phyloP scores from a whole-genome alignment of 768 basidiomycete genomes.

The Kwoniella europaea region DNA sequence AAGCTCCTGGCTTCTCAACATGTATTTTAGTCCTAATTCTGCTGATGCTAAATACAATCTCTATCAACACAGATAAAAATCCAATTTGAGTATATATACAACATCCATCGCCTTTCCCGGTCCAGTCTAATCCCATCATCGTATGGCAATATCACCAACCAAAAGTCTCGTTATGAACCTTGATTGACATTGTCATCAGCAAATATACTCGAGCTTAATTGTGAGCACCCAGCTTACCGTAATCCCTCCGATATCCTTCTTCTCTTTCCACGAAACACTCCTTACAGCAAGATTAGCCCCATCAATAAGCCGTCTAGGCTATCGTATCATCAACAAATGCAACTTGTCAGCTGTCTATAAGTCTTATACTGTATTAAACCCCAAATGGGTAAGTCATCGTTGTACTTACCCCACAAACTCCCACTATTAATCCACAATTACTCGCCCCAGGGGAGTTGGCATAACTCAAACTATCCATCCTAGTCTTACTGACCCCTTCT shows the following conservation, averaged over 20 bases:
- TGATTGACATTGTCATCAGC: background rate
- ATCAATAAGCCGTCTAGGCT: slow-evolving; percentile 15
- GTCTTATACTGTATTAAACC: too few species aligned
- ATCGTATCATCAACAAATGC: too few species aligned
- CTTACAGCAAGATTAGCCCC: slow-evolving; percentile 6
- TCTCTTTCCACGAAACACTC: slow-evolving; percentile 16
- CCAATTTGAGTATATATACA: too few species aligned
- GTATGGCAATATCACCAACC: slow-evolving; percentile 2
- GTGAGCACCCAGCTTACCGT: background rate
- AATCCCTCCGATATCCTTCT: slow-evolving; percentile 14
- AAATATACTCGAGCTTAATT: background rate
- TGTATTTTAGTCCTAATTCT: too few species aligned
- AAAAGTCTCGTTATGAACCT: slow-evolving; percentile 22
- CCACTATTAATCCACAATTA: slow-evolving; percentile 11
- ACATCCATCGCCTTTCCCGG: too few species aligned
- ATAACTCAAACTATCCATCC: slow-evolving; percentile 9
- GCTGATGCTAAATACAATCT: too few species aligned
- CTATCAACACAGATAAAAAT: too few species aligned
- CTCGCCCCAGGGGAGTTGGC: background rate
- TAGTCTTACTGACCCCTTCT: background rate
- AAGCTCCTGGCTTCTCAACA: background rate
- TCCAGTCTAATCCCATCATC: too few species aligned
- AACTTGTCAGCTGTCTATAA: background rate
- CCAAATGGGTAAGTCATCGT: too few species aligned
- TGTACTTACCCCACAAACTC: slow-evolving; percentile 11